A percentile compares a stretch with the other conserved stretches of the same genome.
phyloP scores from a whole-genome alignment of 2,329 filamentous ascomycete genomes.

The Orbilia blumenaviensis region DNA sequence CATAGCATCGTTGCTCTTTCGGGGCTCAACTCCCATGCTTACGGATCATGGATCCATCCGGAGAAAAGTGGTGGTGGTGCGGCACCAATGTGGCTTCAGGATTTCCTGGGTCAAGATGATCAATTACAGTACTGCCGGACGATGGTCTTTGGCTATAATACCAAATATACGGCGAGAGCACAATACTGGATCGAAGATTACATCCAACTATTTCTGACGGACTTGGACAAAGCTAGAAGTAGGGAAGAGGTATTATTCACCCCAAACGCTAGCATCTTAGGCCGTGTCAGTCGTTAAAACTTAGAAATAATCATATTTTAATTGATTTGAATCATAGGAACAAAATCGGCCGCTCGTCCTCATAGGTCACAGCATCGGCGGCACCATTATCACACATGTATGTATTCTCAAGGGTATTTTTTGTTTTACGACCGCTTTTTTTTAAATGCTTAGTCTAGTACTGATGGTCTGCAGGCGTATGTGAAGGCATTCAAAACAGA shows the following conservation, averaged over 20 bases:
- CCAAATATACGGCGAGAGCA: constrained; percentile 35
- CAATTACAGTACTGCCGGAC: constrained; percentile 39
- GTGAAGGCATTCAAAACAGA: background rate
- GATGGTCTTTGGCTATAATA: constrained; percentile 55
- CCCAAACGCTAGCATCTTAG: background rate
- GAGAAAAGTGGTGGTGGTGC: background rate
- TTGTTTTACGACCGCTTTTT: background rate
- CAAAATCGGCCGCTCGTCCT: background rate
- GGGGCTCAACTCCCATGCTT: constrained; percentile 54
- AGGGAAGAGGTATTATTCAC: background rate
- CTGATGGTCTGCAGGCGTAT: background rate
- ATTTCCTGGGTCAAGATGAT: constrained; percentile 43
- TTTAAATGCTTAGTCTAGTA: background rate
- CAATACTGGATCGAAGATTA: background rate
- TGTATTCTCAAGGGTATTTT: no score
- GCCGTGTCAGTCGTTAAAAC: background rate
- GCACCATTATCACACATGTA: background rate
- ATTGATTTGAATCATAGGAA: background rate
- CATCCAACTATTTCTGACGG: background rate
- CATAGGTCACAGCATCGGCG: background rate
- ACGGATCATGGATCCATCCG: constrained; percentile 40
- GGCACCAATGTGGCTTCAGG: constrained; percentile 40
- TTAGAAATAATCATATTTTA: background rate
- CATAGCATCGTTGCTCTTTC: constrained; percentile 53
- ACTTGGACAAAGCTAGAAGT: background rate